Evolutionary conservation across 768 basidiomycete species (phyloP).

Genomic region (Termitomyces sp.): DNA sequence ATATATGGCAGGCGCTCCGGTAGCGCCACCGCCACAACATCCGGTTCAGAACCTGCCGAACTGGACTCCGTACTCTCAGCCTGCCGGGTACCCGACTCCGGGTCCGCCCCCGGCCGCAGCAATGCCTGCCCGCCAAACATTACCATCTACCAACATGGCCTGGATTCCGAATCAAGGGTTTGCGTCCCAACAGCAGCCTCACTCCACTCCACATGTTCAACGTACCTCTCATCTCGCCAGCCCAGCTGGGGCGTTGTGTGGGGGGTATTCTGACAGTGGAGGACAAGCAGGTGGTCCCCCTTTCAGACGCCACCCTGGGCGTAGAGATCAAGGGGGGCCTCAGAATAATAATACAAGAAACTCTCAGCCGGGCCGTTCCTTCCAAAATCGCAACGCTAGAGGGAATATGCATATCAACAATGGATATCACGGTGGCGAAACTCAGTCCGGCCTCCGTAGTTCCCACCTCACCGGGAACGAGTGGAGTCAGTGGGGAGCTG

Average conservation of each 20-base stretch:
- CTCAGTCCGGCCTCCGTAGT: slow-evolving; percentile 14
- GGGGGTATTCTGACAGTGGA: slow-evolving; percentile 16
- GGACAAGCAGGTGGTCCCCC: slow-evolving; percentile 12
- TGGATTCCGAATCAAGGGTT: slow-evolving; percentile 23
- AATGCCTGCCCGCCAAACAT: slow-evolving; percentile 18
- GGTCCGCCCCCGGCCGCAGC: slow-evolving; percentile 20
- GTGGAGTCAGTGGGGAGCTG: slow-evolving; percentile 30
- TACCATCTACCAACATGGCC: slow-evolving; percentile 15
- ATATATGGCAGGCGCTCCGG: slow-evolving; percentile 53
- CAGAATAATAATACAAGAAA: slow-evolving; percentile 19
- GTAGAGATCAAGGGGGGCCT: slow-evolving; percentile 22
- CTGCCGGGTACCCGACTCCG: slow-evolving; percentile 23
- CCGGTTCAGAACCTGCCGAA: slow-evolving; percentile 23
- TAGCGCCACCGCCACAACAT: slow-evolving; percentile 17
- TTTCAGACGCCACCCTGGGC: slow-evolving; percentile 21
- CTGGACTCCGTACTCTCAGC: slow-evolving; percentile 30
- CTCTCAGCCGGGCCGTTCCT: slow-evolving; percentile 18
- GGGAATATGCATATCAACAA: slow-evolving; percentile 19
- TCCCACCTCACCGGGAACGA: slow-evolving; percentile 20
- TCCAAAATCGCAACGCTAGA: slow-evolving; percentile 22
- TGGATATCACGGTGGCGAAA: slow-evolving; percentile 19
- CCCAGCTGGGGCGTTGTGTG: slow-evolving; percentile 13
- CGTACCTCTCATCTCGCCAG: slow-evolving; percentile 11
- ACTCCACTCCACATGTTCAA: slow-evolving; percentile 11
- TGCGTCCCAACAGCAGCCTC: slow-evolving; percentile 11